phyloP scores from a whole-genome alignment of 352 stramenopile genomes.

The Phytophthora citrophthora region DNA sequence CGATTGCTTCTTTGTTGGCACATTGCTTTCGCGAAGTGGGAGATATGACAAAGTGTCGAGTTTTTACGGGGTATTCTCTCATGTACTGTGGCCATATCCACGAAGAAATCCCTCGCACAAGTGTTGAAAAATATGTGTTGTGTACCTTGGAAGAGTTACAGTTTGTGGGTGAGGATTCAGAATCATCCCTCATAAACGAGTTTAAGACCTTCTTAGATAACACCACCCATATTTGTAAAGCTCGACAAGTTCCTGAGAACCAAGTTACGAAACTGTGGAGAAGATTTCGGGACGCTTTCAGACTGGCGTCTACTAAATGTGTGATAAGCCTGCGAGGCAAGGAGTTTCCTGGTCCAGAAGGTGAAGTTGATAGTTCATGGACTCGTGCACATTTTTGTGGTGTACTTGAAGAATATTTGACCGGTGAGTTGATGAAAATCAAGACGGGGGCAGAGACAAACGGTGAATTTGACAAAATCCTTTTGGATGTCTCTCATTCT shows the following conservation, averaged over 20 bases:
- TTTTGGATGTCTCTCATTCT: slow-evolving; percentile 35
- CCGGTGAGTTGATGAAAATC: slow-evolving; percentile 30
- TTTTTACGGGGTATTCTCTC: slow-evolving; percentile 54
- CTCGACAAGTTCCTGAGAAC: slow-evolving; percentile 32
- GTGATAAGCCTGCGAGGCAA: slow-evolving; percentile 30
- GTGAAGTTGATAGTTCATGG: slow-evolving; percentile 3
- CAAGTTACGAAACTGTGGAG: slow-evolving; percentile 35
- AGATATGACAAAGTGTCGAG: slow-evolving; percentile 35
- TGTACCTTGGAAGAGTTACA: slow-evolving; percentile 53
- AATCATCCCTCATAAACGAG: slow-evolving; percentile 10
- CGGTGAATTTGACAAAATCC: background rate
- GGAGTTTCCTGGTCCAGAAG: background rate
- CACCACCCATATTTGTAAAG: slow-evolving; percentile 40
- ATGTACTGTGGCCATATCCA: slow-evolving; percentile 54
- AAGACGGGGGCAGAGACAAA: background rate
- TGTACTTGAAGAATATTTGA: slow-evolving; percentile 35
- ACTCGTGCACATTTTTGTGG: slow-evolving; percentile 29
- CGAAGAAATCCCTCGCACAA: slow-evolving; percentile 28
- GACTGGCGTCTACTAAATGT: slow-evolving; percentile 30
- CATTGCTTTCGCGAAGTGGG: slow-evolving; percentile 58
- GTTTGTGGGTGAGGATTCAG: background rate
- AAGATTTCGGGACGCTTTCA: slow-evolving; percentile 43
- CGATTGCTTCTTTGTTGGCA: slow-evolving; percentile 61
- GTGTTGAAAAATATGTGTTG: slow-evolving; percentile 58
- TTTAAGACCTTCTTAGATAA: slow-evolving; percentile 50